Conservation (phyloP, 2,329 filamentous ascomycete species). For the Aphanoascus verrucosus region DNA sequence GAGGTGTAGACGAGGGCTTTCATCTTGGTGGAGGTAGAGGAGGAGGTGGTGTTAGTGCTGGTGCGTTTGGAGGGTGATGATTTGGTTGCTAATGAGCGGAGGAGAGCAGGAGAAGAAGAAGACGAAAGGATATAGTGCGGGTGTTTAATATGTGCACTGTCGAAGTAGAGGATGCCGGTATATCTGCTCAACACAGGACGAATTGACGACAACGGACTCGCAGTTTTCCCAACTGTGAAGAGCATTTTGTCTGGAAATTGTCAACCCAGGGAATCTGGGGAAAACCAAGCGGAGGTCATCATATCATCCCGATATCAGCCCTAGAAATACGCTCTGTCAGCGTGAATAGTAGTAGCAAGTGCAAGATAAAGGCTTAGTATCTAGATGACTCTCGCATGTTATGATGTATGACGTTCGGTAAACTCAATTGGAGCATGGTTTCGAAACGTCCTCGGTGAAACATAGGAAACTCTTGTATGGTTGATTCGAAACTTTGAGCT, state of each 20-base stretch:
- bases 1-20: slow-evolving; percentile 40
- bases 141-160: not conserved
- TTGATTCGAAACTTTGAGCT: not conserved
- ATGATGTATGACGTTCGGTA: not conserved
- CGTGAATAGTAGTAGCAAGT: not conserved
- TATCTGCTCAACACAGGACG: not conserved
- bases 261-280: not conserved
- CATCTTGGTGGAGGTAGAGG: slow-evolving; percentile 25
- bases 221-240: not conserved
- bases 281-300: not conserved
- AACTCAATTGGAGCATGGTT: not conserved
- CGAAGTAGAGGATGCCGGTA: not conserved
- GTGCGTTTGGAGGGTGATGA: not conserved
- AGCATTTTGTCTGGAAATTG: not conserved
- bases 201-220: not conserved
- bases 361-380: not conserved
- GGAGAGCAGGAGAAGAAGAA: not conserved
- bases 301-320: too few species aligned
- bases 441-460: not conserved
- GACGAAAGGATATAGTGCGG: not conserved
- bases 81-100: not conserved
- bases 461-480: not conserved
- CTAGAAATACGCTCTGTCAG: too few species aligned
- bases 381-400: not conserved
- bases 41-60: too few species aligned